Percentiles rank a stretch among this genome's conserved stretches.
phyloP scores from a whole-genome alignment of 2,329 filamentous ascomycete genomes.

The Fusarium miscanthi region DNA sequence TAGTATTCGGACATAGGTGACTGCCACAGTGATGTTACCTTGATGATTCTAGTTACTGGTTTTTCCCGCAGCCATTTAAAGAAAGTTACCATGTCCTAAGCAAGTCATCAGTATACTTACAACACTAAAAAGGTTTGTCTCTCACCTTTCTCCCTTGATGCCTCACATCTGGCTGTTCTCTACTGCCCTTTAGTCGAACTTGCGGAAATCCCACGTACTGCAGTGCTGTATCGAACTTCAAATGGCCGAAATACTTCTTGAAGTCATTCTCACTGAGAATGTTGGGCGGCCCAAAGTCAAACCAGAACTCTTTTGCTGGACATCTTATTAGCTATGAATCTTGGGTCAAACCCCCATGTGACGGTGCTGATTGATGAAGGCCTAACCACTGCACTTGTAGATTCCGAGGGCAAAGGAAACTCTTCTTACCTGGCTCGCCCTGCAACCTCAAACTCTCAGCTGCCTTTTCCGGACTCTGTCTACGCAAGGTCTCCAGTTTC shows the following conservation, averaged over 20 bases:
- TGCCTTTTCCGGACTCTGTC: neutral
- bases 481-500: neutral
- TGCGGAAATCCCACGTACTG: conserved; percentile 21
- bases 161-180: neutral
- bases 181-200: neutral
- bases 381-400: no score
- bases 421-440: neutral
- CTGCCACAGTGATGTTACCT: neutral
- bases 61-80: conserved; percentile 7
- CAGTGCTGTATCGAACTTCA: conserved; percentile 1
- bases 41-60: neutral
- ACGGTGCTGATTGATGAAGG: no score
- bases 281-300: neutral
- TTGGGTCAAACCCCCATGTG: no score
- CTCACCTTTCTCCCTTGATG: conserved; percentile 1
- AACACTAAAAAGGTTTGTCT: accelerated
- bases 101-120: no score
- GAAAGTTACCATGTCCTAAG: conserved; percentile 9
- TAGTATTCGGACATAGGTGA: no score
- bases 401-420: neutral
- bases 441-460: neutral
- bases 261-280: neutral
- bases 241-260: conserved; percentile 4
- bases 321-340: neutral
- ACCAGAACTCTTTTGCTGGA: neutral